Evolutionary conservation across 257 asterid species (phyloP).

Genomic region (Solanum pimpinellifolium): DNA sequence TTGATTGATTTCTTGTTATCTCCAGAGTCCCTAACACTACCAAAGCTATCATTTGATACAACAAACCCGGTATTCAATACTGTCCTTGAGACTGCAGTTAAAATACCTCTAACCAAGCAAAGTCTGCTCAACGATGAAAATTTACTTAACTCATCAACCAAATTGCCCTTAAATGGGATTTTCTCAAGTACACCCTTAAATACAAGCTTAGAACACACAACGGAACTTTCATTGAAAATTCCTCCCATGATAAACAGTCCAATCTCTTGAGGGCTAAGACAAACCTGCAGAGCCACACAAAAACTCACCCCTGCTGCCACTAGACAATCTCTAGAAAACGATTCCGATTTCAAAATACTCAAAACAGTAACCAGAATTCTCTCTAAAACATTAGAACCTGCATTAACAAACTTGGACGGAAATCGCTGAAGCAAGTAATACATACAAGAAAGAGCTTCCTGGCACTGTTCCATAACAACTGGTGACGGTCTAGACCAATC

Average conservation of each 20-base stretch:
- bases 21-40: conserved; percentile 7
- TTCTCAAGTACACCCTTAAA: conserved; percentile 24
- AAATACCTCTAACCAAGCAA: conserved; percentile 84
- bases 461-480: conserved; percentile 88
- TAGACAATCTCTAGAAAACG: conserved; percentile 81
- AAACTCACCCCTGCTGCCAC: conserved; percentile 97
- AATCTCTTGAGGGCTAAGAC: conserved; percentile 54
- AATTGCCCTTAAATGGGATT: conserved; percentile 44
- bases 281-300: conserved; percentile 75
- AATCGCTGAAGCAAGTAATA: conserved; percentile 88
- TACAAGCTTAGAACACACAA: conserved; percentile 16
- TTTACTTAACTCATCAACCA: conserved; percentile 38
- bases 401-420: conserved; percentile 37
- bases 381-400: conserved; percentile 18
- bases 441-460: conserved; percentile 90
- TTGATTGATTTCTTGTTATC: conserved; percentile 18
- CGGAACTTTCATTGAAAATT: conserved; percentile 37
- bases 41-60: conserved; percentile 17
- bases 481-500: conserved; percentile 83
- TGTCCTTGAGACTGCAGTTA: conserved; percentile 85
- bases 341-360: conserved; percentile 53
- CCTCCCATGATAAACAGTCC: conserved; percentile 63
- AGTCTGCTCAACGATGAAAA: conserved; percentile 67
- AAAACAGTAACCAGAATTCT: conserved; percentile 37
- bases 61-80: conserved; percentile 46